Percentiles rank a stretch among this genome's conserved stretches.
Evolutionary conservation across 768 basidiomycete genomes (phyloP).

Genomic region (Lactarius evosmus): DNA sequence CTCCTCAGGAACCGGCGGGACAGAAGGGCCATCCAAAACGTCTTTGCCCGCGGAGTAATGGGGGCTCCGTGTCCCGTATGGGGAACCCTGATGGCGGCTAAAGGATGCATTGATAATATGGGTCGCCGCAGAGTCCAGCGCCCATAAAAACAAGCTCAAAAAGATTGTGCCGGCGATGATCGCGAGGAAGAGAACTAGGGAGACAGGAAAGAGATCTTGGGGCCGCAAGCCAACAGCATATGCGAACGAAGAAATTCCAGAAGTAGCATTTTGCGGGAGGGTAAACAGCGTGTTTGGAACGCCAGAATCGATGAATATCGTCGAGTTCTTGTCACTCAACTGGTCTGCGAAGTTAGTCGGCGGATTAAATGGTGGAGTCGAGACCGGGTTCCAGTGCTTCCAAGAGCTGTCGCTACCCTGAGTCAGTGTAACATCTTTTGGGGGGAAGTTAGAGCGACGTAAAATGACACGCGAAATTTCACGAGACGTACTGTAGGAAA

Average conservation of each 20-base stretch:
- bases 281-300: conserved; percentile 73
- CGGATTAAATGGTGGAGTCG: conserved; percentile 54
- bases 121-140: conserved; percentile 55
- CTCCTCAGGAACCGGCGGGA: conserved; percentile 43
- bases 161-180: conserved; percentile 71
- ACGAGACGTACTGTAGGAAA: conserved; percentile 59
- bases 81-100: conserved; percentile 34
- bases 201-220: conserved; percentile 77
- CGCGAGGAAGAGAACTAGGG: conserved; percentile 77
- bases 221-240: conserved; percentile 79
- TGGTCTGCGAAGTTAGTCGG: conserved; percentile 72
- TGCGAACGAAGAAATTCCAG: conserved; percentile 81
- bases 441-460: background rate
- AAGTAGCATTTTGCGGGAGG: conserved; percentile 55
- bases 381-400: conserved; percentile 68
- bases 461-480: conserved; percentile 1
- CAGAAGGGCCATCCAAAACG: conserved; percentile 38
- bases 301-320: conserved; percentile 69
- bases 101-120: conserved; percentile 34
- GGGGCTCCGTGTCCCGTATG: conserved; percentile 37
- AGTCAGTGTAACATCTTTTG: conserved; percentile 69
- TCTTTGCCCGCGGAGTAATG: conserved; percentile 53
- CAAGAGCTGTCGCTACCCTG: conserved; percentile 40
- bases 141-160: conserved; percentile 69
- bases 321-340: conserved; percentile 63